Evolutionary conservation across 2,329 filamentous ascomycete species (phyloP).

Genomic region (Endothia cerciana): DNA sequence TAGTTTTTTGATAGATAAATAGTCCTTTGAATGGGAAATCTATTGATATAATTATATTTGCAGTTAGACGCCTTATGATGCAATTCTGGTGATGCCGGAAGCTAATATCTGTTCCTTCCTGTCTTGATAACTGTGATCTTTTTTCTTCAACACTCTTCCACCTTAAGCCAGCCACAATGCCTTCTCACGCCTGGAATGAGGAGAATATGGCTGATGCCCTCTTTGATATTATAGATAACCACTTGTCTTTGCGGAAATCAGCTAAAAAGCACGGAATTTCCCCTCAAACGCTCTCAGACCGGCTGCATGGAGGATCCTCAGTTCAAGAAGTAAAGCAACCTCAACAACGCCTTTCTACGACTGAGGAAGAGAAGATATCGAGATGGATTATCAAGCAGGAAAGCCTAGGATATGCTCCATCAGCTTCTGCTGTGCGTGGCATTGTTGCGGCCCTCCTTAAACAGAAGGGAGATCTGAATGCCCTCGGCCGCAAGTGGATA

Average conservation of each 20-base stretch:
- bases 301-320: no score
- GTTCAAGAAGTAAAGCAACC: no score
- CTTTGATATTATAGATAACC: neutral
- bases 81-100: no score
- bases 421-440: neutral
- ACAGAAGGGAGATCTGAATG: neutral
- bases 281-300: neutral
- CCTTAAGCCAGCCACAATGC: neutral
- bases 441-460: neutral
- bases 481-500: neutral
- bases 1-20: no score
- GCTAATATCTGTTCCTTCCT: no score
- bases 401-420: neutral
- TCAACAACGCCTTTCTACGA: no score
- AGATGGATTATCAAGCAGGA: neutral
- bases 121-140: no score
- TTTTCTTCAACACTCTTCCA: neutral
- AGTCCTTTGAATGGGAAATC: no score
- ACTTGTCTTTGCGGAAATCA: neutral
- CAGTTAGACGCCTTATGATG: no score
- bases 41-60: no score
- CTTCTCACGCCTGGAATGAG: slow-evolving; percentile 3
- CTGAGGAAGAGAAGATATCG: no score
- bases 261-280: no score
- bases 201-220: neutral